Evolutionary conservation across 306 rosid genomes (phyloP).

Genomic region (Chamaecrista fasciculata): DNA sequence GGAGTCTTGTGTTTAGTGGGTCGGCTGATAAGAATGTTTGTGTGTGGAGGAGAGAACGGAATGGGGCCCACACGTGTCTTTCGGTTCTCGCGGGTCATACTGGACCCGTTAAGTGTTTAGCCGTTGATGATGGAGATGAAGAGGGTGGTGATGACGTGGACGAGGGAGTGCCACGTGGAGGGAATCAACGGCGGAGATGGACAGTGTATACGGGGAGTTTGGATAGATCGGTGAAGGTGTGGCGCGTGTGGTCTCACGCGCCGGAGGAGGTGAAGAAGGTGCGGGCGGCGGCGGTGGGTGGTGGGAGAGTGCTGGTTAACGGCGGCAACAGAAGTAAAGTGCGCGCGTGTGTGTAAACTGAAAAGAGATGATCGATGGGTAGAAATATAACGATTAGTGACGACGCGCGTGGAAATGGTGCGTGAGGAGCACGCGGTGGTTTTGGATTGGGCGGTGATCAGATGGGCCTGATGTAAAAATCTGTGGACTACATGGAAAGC

Average conservation of each 20-base stretch:
- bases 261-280: constrained; percentile 30
- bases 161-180: too few relatives aligned
- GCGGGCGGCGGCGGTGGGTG: background rate
- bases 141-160: too few relatives aligned
- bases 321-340: too few relatives aligned
- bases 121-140: constrained; percentile 32
- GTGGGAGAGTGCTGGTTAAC: background rate
- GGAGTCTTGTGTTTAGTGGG: constrained; percentile 52
- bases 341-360: too few relatives aligned
- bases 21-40: constrained; percentile 64
- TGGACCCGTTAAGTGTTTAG: constrained; percentile 72
- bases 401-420: too few relatives aligned
- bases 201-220: constrained; percentile 67
- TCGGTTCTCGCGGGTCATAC: constrained; percentile 59
- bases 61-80: constrained; percentile 50
- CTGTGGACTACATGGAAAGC: background rate
- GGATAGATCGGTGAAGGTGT: constrained; percentile 69
- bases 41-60: constrained; percentile 64
- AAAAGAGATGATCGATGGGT: background rate
- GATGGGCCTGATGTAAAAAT: background rate
- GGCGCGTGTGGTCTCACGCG: constrained; percentile 55
- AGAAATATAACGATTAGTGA: background rate
- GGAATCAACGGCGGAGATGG: constrained; percentile 42
- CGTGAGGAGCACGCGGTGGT: background rate
- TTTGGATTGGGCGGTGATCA: background rate